Conservation (phyloP, 2,329 filamentous ascomycete species). For the Mariannaea sp. region DNA sequence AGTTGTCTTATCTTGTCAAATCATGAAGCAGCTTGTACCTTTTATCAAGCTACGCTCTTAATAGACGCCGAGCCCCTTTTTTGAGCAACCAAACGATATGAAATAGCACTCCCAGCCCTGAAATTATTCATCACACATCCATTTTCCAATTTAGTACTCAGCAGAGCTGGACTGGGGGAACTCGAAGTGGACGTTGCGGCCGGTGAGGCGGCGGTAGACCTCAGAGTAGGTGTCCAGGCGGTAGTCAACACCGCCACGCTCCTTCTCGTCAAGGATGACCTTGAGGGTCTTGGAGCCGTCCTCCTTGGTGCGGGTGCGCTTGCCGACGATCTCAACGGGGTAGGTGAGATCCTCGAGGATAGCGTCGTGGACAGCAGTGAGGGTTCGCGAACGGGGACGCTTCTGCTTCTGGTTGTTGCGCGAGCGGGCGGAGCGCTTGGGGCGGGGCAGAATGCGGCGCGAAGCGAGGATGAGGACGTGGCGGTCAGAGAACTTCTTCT, state of each 20-base stretch:
- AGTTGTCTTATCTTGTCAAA: slow-evolving; percentile 43
- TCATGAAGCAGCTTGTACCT: slow-evolving; percentile 51
- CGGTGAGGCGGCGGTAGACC: slow-evolving; percentile 98
- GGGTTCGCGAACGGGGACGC: slow-evolving; percentile 95
- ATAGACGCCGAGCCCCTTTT: slow-evolving; percentile 56
- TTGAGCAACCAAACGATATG: slow-evolving; percentile 46
- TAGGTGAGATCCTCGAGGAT: slow-evolving; percentile 98
- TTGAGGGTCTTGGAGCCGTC: slow-evolving; percentile 98
- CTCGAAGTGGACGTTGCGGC: slow-evolving; percentile 96
- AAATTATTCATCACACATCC: slow-evolving; percentile 26
- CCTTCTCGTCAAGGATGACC: slow-evolving; percentile 99
- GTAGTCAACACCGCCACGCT: slow-evolving; percentile 99
- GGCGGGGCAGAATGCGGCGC: slow-evolving; percentile 97
- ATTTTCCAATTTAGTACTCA: slow-evolving; percentile 72
- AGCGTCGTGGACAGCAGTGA: slow-evolving; percentile 98
- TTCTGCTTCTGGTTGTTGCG: slow-evolving; percentile 98
- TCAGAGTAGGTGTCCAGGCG: slow-evolving; percentile 99
- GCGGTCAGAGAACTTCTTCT: slow-evolving; percentile 99
- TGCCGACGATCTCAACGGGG: slow-evolving; percentile 99
- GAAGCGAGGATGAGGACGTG: slow-evolving; percentile 99
- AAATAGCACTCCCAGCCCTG: slow-evolving; percentile 43
- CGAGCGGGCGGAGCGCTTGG: slow-evolving; percentile 96
- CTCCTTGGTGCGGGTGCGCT: slow-evolving; percentile 98
- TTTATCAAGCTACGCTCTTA: slow-evolving; percentile 55
- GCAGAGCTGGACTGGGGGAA: slow-evolving; percentile 83